phyloP scores from a whole-genome alignment of 1,139 yeast species.

The Nadsonia starkeyi-henricii region DNA sequence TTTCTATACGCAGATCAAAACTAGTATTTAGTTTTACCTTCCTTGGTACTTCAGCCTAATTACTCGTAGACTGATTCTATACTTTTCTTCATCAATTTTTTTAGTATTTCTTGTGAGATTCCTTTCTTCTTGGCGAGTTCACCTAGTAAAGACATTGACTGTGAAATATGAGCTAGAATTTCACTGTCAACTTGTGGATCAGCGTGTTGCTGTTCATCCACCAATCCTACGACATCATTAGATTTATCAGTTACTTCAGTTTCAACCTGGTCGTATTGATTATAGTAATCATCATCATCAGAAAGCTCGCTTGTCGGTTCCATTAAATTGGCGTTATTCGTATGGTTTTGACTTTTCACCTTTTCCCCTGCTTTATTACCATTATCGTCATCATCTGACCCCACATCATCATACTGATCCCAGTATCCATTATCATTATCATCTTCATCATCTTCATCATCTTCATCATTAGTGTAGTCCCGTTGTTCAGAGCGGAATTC shows the following conservation, averaged over 20 bases:
- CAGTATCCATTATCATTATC: conserved; percentile 9
- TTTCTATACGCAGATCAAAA: background rate
- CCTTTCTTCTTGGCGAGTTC: conserved; percentile 3
- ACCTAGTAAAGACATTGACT: conserved; percentile 1
- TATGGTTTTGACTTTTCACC: too few species aligned
- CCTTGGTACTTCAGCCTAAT: background rate
- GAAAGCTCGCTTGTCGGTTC: background rate
- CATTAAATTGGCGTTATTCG: background rate
- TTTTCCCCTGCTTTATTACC: background rate
- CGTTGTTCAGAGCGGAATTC: background rate
- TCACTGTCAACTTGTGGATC: background rate
- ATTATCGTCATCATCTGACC: conserved; percentile 4
- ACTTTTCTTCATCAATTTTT: conserved; percentile 3
- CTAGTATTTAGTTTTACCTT: background rate
- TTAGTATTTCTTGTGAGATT: conserved; percentile 2
- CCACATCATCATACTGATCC: conserved; percentile 7
- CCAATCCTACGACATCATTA: background rate
- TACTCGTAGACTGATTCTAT: background rate
- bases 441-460: conserved; percentile 8
- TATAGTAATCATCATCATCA: conserved; percentile 4
- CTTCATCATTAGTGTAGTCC: conserved; percentile 7
- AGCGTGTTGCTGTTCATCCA: background rate
- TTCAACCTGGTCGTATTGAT: conserved; percentile 4
- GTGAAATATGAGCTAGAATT: conserved; percentile 1
- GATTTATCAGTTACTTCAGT: background rate